phyloP scores from a whole-genome alignment of 73 alveolate genomes.

The Tetrahymena borealis region DNA sequence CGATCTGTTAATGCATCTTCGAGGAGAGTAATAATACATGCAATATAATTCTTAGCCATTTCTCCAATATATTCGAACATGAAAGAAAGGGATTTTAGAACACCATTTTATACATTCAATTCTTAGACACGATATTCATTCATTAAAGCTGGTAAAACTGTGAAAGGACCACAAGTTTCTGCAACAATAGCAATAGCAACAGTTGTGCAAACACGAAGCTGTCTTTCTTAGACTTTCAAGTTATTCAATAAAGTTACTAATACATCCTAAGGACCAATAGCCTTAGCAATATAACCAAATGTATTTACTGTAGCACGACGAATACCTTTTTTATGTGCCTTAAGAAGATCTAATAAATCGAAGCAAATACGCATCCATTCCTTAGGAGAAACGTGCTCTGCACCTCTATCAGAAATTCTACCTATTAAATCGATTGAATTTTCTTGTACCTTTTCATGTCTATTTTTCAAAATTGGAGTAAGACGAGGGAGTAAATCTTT shows the following conservation, averaged over 20 bases:
- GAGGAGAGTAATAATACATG: conserved; percentile 93
- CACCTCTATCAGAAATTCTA: conserved; percentile 99
- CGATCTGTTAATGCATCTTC: conserved; percentile 99
- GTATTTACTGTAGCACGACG: conserved; percentile 99
- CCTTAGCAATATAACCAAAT: conserved; percentile 99
- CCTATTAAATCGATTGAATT: conserved; percentile 96
- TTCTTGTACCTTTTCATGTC: conserved; percentile 99
- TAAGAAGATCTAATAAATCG: conserved; percentile 97
- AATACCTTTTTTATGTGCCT: conserved; percentile 97
- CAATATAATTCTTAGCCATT: conserved; percentile 97
- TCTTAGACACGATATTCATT: conserved; percentile 99
- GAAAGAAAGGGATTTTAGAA: conserved; percentile 94
- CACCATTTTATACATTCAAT: conserved; percentile 99
- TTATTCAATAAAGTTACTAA: conserved; percentile 55
- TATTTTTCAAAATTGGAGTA: conserved; percentile 97
- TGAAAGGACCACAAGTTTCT: conserved; percentile 99
- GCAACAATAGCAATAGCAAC: conserved; percentile 99
- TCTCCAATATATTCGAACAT: conserved; percentile 99
- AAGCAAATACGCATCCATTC: conserved; percentile 99
- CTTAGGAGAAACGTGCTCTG: conserved; percentile 97
- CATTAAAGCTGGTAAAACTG: conserved; percentile 99
- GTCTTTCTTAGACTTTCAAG: conserved; percentile 99
- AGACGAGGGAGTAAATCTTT: conserved; percentile 98
- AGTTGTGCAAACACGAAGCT: conserved; percentile 99
- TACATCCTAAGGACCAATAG: conserved; percentile 99